Percentiles rank a stretch among this genome's conserved stretches.
phyloP scores from a whole-genome alignment of 192 early-diverging fungal genomes.

The Gaertneriomyces semiglobifer region DNA sequence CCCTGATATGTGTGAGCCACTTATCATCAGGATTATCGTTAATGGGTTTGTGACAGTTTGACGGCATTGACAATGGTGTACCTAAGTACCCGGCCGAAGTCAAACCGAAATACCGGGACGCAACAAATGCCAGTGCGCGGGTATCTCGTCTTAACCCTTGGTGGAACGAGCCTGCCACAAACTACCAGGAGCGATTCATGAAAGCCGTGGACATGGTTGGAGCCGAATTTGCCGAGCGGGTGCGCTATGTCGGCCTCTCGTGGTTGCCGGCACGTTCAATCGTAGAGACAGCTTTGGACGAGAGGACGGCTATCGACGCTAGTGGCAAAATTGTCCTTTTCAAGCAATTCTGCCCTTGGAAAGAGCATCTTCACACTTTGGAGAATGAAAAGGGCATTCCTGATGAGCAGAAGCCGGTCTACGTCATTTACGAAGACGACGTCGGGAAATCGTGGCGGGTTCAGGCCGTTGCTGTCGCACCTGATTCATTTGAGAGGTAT shows the following conservation, averaged over 20 bases:
- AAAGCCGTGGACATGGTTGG: slow-evolving; percentile 71
- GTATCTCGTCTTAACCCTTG: slow-evolving; percentile 87
- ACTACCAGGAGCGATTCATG: slow-evolving; percentile 65
- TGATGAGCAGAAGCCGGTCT: slow-evolving; percentile 47
- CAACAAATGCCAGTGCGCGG: slow-evolving; percentile 74
- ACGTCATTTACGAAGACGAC: slow-evolving; percentile 77
- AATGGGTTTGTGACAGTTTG: slow-evolving; percentile 45
- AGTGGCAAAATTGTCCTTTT: slow-evolving; percentile 80
- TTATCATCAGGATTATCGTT: neutral
- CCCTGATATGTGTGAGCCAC: neutral
- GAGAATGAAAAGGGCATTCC: slow-evolving; percentile 37
- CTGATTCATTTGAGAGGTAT: slow-evolving; percentile 42
- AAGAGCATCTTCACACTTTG: slow-evolving; percentile 70
- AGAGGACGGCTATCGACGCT: slow-evolving; percentile 53
- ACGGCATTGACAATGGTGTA: slow-evolving; percentile 94
- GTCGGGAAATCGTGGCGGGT: slow-evolving; percentile 67
- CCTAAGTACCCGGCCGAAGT: slow-evolving; percentile 77
- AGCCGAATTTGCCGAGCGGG: slow-evolving; percentile 64
- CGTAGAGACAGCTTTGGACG: slow-evolving; percentile 69
- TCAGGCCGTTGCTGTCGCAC: slow-evolving; percentile 55
- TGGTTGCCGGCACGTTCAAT: slow-evolving; percentile 89
- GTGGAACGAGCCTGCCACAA: slow-evolving; percentile 77
- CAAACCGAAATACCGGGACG: slow-evolving; percentile 76
- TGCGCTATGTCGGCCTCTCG: slow-evolving; percentile 66
- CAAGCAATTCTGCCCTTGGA: slow-evolving; percentile 87